Conservation (phyloP, 164 flowering plant genomes). For the Stephania yunnanensis region DNA sequence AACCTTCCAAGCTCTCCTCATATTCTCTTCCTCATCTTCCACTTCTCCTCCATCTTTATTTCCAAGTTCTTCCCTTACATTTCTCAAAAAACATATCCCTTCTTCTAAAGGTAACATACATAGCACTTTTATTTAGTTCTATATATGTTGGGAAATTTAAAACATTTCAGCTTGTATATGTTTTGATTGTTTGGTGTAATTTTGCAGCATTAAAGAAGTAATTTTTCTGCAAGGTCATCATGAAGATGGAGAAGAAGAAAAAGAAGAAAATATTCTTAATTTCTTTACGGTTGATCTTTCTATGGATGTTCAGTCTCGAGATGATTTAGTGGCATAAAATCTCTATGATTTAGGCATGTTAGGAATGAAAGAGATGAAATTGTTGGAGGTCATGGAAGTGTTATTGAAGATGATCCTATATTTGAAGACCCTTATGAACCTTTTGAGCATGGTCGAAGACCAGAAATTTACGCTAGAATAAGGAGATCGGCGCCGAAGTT, state of each 20-base stretch:
- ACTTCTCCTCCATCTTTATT: conserved; percentile 46
- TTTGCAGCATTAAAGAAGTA: conserved; percentile 39
- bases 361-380: too few species aligned
- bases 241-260: conserved; percentile 27
- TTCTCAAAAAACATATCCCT: conserved; percentile 16
- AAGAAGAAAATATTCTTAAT: conserved; percentile 25
- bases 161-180: not conserved
- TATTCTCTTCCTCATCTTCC: conserved; percentile 54
- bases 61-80: conserved; percentile 39
- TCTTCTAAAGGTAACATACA: conserved; percentile 30
- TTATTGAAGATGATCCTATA: too few species aligned
- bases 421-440: too few species aligned
- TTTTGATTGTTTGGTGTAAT: conserved; percentile 28
- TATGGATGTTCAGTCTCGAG: conserved; percentile 50
- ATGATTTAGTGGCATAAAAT: conserved; percentile 41
- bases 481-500: conserved; percentile 69
- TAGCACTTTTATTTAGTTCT: not conserved
- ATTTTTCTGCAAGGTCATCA: too few species aligned
- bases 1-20: conserved; percentile 43
- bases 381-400: too few species aligned
- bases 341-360: conserved; percentile 30
- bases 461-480: conserved; percentile 75
- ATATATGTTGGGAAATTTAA: conserved; percentile 2
- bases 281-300: too few species aligned
- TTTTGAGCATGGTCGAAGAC: conserved; percentile 76